Conservation (phyloP, 2,329 filamentous ascomycete species). For the Microsporum ferrugineum region DNA sequence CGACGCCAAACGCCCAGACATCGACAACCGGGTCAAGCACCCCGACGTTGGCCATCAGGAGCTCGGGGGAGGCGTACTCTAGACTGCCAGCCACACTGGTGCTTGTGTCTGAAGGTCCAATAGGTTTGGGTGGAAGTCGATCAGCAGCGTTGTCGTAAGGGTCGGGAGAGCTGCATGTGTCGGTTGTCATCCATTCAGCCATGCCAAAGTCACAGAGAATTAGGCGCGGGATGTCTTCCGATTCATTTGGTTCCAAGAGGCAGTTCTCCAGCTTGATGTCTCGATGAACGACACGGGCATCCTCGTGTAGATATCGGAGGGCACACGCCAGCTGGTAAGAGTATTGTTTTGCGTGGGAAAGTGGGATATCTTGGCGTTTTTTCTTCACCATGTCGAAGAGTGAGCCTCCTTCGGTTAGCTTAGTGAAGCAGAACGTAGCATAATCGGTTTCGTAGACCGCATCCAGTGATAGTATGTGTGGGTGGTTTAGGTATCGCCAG, state of each 20-base stretch:
- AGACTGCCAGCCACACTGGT: slow-evolving; percentile 51
- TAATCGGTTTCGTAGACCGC: slow-evolving; percentile 56
- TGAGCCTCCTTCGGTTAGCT: slow-evolving; percentile 52
- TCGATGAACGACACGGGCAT: slow-evolving; percentile 54
- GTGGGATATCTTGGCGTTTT: slow-evolving; percentile 42
- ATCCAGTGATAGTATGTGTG: slow-evolving; percentile 50
- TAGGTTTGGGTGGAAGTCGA: slow-evolving; percentile 39
- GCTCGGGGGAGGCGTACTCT: slow-evolving; percentile 42
- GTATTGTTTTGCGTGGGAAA: slow-evolving; percentile 47
- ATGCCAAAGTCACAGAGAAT: slow-evolving; percentile 59
- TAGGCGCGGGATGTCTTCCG: slow-evolving; percentile 36
- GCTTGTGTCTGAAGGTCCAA: slow-evolving; percentile 45
- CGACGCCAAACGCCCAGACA: slow-evolving; percentile 56
- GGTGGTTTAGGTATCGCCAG: slow-evolving; percentile 54
- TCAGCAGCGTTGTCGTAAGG: slow-evolving; percentile 38
- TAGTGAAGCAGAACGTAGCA: slow-evolving; percentile 59
- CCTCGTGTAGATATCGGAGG: slow-evolving; percentile 55
- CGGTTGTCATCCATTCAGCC: slow-evolving; percentile 53
- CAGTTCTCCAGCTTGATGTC: slow-evolving; percentile 62
- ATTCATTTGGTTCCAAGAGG: slow-evolving; percentile 38
- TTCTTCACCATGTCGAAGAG: slow-evolving; percentile 51
- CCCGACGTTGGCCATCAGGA: slow-evolving; percentile 31
- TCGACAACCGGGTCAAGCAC: slow-evolving; percentile 46
- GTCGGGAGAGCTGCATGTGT: slow-evolving; percentile 42
- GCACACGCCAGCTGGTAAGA: slow-evolving; percentile 53